phyloP scores from a whole-genome alignment of 2,329 filamentous ascomycete species.

The Endoconidiophora laricicola region DNA sequence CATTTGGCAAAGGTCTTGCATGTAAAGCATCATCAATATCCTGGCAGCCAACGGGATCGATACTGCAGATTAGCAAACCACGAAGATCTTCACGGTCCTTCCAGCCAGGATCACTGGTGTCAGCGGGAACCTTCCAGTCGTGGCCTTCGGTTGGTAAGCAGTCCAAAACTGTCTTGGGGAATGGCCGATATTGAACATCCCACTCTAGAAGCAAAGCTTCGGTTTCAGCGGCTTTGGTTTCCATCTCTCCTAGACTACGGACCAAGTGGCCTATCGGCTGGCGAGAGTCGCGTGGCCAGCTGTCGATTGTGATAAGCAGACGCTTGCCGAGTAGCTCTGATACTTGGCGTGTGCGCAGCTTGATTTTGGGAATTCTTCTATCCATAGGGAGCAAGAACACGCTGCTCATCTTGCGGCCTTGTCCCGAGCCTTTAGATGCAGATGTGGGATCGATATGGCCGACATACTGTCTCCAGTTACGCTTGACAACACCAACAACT shows the following conservation, averaged over 20 bases:
- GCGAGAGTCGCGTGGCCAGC: constrained; percentile 84
- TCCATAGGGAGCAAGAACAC: constrained; percentile 97
- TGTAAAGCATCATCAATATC: constrained; percentile 98
- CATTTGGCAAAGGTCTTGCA: constrained; percentile 67
- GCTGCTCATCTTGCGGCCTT: constrained; percentile 72
- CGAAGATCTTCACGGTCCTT: constrained; percentile 68
- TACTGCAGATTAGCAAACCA: constrained; percentile 82
- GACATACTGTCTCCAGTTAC: constrained; percentile 97
- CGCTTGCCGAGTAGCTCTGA: constrained; percentile 80
- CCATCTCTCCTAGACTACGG: constrained; percentile 77
- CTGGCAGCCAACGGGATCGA: constrained; percentile 88
- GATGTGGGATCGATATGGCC: constrained; percentile 85
- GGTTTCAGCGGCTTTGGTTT: constrained; percentile 95
- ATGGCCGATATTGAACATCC: constrained; percentile 94
- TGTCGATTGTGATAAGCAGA: constrained; percentile 81
- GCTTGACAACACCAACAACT: constrained; percentile 81
- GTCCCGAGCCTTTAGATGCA: constrained; percentile 52
- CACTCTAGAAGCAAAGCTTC: constrained; percentile 88
- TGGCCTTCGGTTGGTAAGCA: constrained; percentile 85
- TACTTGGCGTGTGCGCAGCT: constrained; percentile 79
- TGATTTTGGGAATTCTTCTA: constrained; percentile 91
- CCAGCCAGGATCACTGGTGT: constrained; percentile 71
- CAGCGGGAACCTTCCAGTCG: constrained; percentile 79
- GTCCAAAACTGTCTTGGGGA: constrained; percentile 87
- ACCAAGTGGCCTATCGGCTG: constrained; percentile 91